Evolutionary conservation across 805 yeast genomes (phyloP).

Genomic region (Phaffomyces thermotolerans): DNA sequence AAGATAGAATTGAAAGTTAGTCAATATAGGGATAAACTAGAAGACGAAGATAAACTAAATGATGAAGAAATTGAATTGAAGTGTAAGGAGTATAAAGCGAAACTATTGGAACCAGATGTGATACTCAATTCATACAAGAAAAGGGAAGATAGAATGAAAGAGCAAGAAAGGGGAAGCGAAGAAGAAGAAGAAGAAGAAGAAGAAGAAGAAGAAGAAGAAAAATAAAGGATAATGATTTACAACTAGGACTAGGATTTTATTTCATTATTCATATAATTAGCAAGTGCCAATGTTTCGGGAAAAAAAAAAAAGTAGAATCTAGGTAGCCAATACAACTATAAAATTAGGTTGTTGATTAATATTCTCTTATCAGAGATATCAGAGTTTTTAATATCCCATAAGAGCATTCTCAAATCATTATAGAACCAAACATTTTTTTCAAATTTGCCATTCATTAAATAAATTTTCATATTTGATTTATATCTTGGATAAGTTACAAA

Average conservation of each 20-base stretch:
- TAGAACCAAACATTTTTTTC: slow-evolving; percentile 23
- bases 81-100: slow-evolving; percentile 25
- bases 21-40: slow-evolving; percentile 45
- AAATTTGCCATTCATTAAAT: slow-evolving; percentile 21
- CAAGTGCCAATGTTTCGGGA: not conserved
- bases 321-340: not conserved
- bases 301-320: not conserved
- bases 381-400: slow-evolving; percentile 22
- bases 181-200: not conserved
- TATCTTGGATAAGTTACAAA: slow-evolving; percentile 37
- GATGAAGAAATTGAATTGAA: slow-evolving; percentile 30
- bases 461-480: slow-evolving; percentile 38
- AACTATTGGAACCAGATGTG: slow-evolving; percentile 10
- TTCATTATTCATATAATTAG: no score
- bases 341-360: slow-evolving; percentile 18
- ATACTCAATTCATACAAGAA: slow-evolving; percentile 9
- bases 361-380: slow-evolving; percentile 16
- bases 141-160: slow-evolving; percentile 7
- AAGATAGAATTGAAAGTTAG: slow-evolving; percentile 32
- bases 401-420: slow-evolving; percentile 24
- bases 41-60: slow-evolving; percentile 34
- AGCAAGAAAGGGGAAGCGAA: not conserved
- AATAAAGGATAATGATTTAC: not conserved
- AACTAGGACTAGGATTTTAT: no score
- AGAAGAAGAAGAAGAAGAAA: not conserved